Percentiles rank a stretch among this genome's conserved stretches.
Conservation (phyloP, 371 early-diverging fungal genomes). For the Rhizomucor miehei region DNA sequence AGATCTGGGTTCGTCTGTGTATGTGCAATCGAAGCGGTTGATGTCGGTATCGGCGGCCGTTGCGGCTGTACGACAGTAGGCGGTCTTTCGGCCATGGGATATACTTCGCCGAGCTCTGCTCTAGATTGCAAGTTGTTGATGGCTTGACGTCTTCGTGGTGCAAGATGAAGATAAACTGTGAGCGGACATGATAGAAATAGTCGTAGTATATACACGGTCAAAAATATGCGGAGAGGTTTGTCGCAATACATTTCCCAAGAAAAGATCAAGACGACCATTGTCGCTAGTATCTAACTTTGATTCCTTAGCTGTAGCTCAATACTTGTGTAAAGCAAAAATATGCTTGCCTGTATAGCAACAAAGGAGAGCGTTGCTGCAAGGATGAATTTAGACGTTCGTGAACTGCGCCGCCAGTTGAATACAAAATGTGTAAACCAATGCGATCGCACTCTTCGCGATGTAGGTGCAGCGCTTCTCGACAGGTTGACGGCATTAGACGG, state of each 20-base stretch:
- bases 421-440: constrained; percentile 50
- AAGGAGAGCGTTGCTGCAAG: constrained; percentile 36
- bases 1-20: not conserved
- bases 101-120: no score
- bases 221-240: constrained; percentile 41
- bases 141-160: constrained; percentile 30
- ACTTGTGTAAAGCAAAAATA: not conserved
- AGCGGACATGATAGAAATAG: constrained; percentile 38
- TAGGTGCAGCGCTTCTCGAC: constrained; percentile 40
- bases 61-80: not conserved
- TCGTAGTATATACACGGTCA: constrained; percentile 42
- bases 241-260: constrained; percentile 51
- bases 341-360: constrained; percentile 28
- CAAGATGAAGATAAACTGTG: constrained; percentile 39
- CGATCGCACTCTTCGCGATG: constrained; percentile 44
- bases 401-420: constrained; percentile 45
- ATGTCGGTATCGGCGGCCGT: not conserved
- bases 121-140: not conserved
- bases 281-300: constrained; percentile 22
- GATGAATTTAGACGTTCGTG: constrained; percentile 36
- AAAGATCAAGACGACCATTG: constrained; percentile 31
- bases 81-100: no score
- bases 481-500: constrained; percentile 46
- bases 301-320: not conserved
- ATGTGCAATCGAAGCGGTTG: not conserved